A percentile compares a stretch with the other conserved stretches of the same genome.
Conservation (phyloP, 1,284 basidiomycete genomes). For the Gomphus bonarii region DNA sequence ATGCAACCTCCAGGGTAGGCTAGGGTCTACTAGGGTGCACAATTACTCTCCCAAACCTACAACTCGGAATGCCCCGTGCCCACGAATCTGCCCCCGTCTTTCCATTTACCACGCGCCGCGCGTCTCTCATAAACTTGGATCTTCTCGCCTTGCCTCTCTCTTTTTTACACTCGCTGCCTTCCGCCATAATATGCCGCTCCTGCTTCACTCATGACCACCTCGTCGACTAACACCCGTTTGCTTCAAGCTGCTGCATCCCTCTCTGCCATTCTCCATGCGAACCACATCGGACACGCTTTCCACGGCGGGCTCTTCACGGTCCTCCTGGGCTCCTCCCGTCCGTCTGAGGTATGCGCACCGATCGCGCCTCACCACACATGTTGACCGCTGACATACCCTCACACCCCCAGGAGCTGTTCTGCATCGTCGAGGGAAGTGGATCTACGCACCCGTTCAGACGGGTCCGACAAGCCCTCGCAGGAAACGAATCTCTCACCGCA, state of each 20-base stretch:
- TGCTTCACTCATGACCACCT: conserved; percentile 21
- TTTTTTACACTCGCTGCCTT: not conserved
- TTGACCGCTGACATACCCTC: conserved; percentile 8
- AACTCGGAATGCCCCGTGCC: conserved; percentile 6
- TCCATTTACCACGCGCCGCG: conserved; percentile 8
- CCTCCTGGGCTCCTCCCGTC: conserved; percentile 37
- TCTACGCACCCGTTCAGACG: conserved; percentile 39
- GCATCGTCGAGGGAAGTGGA: conserved; percentile 43
- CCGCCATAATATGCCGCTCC: conserved; percentile 10
- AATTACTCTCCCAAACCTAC: not conserved
- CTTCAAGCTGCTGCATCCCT: conserved; percentile 53
- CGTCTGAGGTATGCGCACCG: conserved; percentile 39
- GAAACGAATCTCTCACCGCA: conserved; percentile 23
- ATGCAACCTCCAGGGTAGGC: not conserved
- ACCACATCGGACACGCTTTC: conserved; percentile 54
- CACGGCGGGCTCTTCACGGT: conserved; percentile 54
- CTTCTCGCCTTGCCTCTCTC: not conserved
- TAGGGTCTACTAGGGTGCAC: not conserved
- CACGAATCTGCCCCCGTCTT: not conserved
- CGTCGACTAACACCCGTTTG: conserved; percentile 56
- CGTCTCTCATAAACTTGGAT: not conserved
- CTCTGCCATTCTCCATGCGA: conserved; percentile 39
- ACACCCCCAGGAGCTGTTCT: conserved; percentile 39
- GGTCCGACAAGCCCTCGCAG: conserved; percentile 41
- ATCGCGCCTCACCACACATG: not conserved